phyloP scores from a whole-genome alignment of 306 rosid species.

The Cicer chorassanicum region DNA sequence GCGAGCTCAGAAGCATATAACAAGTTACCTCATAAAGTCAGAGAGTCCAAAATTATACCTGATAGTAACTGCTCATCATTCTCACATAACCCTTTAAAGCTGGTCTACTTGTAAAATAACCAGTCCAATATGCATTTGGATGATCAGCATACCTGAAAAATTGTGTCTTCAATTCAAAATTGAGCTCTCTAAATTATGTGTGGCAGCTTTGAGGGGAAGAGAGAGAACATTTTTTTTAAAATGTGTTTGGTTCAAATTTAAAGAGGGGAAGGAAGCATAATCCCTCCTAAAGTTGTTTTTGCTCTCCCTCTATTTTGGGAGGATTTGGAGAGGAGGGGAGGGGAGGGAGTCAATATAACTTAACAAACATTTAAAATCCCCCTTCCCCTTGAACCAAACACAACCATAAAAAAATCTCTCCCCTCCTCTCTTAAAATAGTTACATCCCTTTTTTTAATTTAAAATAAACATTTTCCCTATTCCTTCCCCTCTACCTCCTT shows the following conservation, averaged over 20 bases:
- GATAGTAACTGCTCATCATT: constrained; percentile 70
- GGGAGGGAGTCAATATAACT: background rate
- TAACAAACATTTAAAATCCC: no score
- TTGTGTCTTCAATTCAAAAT: constrained; percentile 42
- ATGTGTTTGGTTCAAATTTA: no score
- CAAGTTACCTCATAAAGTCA: constrained; percentile 27
- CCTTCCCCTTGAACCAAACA: no score
- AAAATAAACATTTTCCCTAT: background rate
- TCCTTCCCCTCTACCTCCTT: constrained; percentile 10
- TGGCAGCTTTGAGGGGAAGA: background rate
- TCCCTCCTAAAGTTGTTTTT: no score
- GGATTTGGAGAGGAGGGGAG: background rate
- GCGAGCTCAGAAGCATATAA: constrained; percentile 36
- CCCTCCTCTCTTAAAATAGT: background rate
- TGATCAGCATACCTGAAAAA: constrained; percentile 80
- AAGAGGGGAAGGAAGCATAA: no score
- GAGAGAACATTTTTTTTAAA: no score
- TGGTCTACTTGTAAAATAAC: constrained; percentile 91
- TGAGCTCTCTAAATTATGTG: constrained; percentile 38
- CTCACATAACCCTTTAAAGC: constrained; percentile 80
- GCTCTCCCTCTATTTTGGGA: no score
- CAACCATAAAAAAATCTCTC: no score
- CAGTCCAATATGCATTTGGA: constrained; percentile 92
- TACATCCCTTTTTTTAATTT: constrained; percentile 4
- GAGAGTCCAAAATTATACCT: constrained; percentile 53